A percentile compares a stretch with the other conserved stretches of the same genome.
phyloP scores from a whole-genome alignment of 2,329 filamentous ascomycete genomes.

The Nigrospora oryzae region DNA sequence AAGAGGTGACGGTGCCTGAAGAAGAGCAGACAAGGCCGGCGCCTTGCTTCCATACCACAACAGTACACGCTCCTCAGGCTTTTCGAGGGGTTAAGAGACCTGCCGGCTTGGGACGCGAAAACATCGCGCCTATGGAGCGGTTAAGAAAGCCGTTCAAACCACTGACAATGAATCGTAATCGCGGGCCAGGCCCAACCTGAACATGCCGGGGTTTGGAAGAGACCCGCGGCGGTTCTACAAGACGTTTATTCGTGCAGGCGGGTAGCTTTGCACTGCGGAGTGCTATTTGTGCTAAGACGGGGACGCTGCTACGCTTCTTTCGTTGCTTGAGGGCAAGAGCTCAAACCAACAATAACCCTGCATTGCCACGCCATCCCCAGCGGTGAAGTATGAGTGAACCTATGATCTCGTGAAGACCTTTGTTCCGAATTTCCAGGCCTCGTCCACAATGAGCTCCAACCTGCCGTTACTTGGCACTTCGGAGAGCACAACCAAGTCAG shows the following conservation, averaged over 20 bases:
- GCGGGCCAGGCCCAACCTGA: too few species aligned
- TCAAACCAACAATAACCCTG: too few species aligned
- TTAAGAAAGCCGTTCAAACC: constrained; percentile 49
- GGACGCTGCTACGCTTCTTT: too few species aligned
- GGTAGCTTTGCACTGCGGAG: too few species aligned
- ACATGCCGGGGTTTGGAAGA: too few species aligned
- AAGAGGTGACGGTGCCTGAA: constrained; percentile 15
- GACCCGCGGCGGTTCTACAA: too few species aligned
- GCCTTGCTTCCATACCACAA: constrained; percentile 43
- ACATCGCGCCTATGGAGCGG: constrained; percentile 39
- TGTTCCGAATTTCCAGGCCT: constrained; percentile 73
- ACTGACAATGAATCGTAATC: constrained; percentile 38
- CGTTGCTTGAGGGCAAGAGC: too few species aligned
- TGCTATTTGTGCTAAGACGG: too few species aligned
- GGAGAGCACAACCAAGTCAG: constrained; percentile 61
- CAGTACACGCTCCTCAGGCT: constrained; percentile 28
- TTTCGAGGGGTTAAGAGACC: constrained; percentile 33
- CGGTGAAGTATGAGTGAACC: too few species aligned
- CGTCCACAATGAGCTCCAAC: constrained; percentile 54
- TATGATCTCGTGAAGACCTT: constrained; percentile 28
- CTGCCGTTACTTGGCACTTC: constrained; percentile 37
- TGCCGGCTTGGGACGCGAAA: constrained; percentile 28
- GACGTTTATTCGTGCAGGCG: too few species aligned
- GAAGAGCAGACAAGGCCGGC: constrained; percentile 29
- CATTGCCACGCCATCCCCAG: too few species aligned